Evolutionary conservation across 2,329 filamentous ascomycete genomes (phyloP).

Genomic region (Amphichorda felina): DNA sequence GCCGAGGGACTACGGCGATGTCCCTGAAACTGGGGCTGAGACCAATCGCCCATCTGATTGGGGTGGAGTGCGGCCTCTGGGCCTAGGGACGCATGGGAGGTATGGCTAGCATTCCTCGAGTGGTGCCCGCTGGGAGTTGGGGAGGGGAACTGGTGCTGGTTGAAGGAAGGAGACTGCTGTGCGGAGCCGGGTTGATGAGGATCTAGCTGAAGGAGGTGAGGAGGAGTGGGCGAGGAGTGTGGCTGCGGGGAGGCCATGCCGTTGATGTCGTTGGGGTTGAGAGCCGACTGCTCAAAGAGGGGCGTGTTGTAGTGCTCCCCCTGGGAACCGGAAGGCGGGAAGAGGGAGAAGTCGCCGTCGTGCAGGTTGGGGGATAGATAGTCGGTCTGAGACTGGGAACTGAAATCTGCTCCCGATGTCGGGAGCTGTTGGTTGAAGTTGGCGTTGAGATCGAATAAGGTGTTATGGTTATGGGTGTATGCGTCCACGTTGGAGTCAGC

Average conservation of each 20-base stretch:
- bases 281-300: slow-evolving; percentile 39
- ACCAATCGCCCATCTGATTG: slow-evolving; percentile 41
- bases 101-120: slow-evolving; percentile 32
- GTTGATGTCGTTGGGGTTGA: slow-evolving; percentile 34
- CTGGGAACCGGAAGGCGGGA: slow-evolving; percentile 41
- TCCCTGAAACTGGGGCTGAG: slow-evolving; percentile 54
- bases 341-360: slow-evolving; percentile 52
- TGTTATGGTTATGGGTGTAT: slow-evolving; percentile 29
- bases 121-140: slow-evolving; percentile 27
- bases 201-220: slow-evolving; percentile 41
- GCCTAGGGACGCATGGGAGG: slow-evolving; percentile 29
- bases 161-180: slow-evolving; percentile 46
- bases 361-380: slow-evolving; percentile 40
- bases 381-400: slow-evolving; percentile 26
- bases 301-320: slow-evolving; percentile 49
- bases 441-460: slow-evolving; percentile 36
- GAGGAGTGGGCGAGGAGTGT: slow-evolving; percentile 44
- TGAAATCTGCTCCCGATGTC: slow-evolving; percentile 27
- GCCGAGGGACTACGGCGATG: slow-evolving; percentile 84
- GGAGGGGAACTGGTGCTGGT: slow-evolving; percentile 42
- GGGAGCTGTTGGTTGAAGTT: slow-evolving; percentile 29
- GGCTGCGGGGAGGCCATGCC: slow-evolving; percentile 43
- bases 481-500: slow-evolving; percentile 19
- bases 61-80: slow-evolving; percentile 45
- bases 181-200: slow-evolving; percentile 31